A percentile compares a stretch with the other conserved stretches of the same genome.
phyloP scores from a whole-genome alignment of 1,139 yeast genomes.

The Taphrina wiesneri region DNA sequence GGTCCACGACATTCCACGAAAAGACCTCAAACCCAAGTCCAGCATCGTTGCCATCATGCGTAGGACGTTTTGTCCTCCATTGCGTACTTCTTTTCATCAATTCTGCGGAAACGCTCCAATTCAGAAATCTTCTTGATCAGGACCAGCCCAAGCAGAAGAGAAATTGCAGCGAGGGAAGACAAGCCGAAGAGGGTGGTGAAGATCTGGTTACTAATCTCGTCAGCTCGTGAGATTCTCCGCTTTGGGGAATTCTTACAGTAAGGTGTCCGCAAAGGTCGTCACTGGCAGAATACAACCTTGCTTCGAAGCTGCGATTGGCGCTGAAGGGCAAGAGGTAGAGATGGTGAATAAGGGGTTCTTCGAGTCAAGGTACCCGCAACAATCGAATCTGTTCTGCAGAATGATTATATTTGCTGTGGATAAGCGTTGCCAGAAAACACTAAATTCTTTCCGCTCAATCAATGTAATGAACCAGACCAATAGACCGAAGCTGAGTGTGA shows the following conservation, averaged over 20 bases:
- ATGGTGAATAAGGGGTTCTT: background rate
- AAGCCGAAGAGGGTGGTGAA: constrained; percentile 9
- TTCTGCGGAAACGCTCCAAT: constrained; percentile 18
- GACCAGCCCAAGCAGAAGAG: constrained; percentile 16
- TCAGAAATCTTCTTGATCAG: constrained; percentile 22
- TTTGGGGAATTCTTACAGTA: constrained; percentile 8
- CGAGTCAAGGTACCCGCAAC: constrained; percentile 22
- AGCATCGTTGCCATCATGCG: background rate
- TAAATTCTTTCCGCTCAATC: background rate
- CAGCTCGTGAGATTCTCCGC: background rate
- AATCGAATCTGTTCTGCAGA: constrained; percentile 15
- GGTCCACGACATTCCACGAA: too few species aligned
- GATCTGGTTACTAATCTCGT: background rate
- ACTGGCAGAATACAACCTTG: constrained; percentile 8
- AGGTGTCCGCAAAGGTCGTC: background rate
- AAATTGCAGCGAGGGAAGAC: background rate
- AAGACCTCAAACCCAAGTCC: too few species aligned
- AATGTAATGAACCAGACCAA: constrained; percentile 28
- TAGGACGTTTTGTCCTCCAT: background rate
- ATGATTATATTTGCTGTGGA: background rate
- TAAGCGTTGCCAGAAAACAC: constrained; percentile 11
- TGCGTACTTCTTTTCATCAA: constrained; percentile 18
- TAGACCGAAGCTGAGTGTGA: constrained; percentile 11
- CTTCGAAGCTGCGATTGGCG: constrained; percentile 18
- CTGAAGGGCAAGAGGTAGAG: constrained; percentile 16